Conservation (phyloP, 73 alveolate species). For the Paramecium sexaurelia region DNA sequence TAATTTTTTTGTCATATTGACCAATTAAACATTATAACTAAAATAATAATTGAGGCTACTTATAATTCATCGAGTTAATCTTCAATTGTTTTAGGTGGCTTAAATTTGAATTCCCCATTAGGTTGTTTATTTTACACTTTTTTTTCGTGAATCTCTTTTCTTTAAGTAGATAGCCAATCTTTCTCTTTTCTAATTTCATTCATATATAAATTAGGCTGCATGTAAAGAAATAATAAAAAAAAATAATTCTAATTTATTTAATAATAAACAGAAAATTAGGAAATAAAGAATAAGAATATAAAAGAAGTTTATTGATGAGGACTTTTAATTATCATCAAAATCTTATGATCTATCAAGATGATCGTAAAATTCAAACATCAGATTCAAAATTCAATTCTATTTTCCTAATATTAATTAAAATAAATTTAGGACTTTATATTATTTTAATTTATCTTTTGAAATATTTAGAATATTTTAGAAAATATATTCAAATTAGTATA, state of each 20-base stretch:
- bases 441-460: too few species aligned
- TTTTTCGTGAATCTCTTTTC: not conserved
- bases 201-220: not conserved
- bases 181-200: not conserved
- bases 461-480: not conserved
- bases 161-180: not conserved
- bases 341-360: not conserved
- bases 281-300: not conserved
- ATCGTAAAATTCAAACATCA: not conserved
- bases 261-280: not conserved
- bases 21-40: not conserved
- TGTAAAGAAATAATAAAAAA: not conserved
- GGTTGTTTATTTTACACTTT: not conserved
- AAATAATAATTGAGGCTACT: not conserved
- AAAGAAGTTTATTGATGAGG: not conserved
- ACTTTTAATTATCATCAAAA: not conserved
- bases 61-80: not conserved
- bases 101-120: not conserved
- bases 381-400: not conserved
- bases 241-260: not conserved
- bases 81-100: slow-evolving; percentile 39
- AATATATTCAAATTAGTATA: not conserved
- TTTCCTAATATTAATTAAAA: not conserved
- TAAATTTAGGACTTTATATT: too few species aligned
- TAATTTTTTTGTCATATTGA: not conserved